phyloP scores from a whole-genome alignment of 768 basidiomycete species.

The Cystobasidium onofrii region DNA sequence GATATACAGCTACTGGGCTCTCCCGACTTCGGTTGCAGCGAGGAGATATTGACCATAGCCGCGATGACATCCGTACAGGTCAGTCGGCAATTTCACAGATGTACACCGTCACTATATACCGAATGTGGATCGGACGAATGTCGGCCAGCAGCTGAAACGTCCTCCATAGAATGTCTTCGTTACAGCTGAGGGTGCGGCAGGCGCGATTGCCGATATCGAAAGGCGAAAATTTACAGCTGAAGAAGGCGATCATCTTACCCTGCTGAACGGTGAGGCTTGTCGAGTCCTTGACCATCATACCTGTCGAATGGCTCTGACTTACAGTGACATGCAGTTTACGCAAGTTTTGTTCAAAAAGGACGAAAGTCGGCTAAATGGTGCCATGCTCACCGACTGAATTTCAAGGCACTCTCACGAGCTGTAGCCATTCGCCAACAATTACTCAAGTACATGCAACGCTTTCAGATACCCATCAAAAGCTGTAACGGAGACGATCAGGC shows the following conservation, averaged over 20 bases:
- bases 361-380: constrained; percentile 83
- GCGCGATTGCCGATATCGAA: constrained; percentile 82
- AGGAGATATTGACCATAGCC: constrained; percentile 89
- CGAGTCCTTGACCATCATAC: background rate
- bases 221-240: constrained; percentile 93
- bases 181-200: constrained; percentile 73
- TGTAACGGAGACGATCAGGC: constrained; percentile 80
- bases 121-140: no score
- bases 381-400: constrained; percentile 81
- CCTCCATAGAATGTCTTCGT: constrained; percentile 70
- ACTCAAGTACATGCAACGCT: constrained; percentile 87
- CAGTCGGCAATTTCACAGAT: constrained; percentile 32
- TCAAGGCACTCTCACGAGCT: constrained; percentile 84
- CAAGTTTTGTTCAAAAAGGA: constrained; percentile 71
- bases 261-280: constrained; percentile 65
- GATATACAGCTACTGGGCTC: constrained; percentile 67
- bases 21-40: constrained; percentile 76
- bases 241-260: constrained; percentile 94
- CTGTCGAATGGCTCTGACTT: no score
- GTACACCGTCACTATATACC: no score
- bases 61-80: constrained; percentile 92
- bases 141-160: no score
- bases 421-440: constrained; percentile 91
- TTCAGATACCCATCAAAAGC: constrained; percentile 68
- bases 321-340: constrained; percentile 60